phyloP scores from a whole-genome alignment of 306 rosid species.

The Morella rubra region DNA sequence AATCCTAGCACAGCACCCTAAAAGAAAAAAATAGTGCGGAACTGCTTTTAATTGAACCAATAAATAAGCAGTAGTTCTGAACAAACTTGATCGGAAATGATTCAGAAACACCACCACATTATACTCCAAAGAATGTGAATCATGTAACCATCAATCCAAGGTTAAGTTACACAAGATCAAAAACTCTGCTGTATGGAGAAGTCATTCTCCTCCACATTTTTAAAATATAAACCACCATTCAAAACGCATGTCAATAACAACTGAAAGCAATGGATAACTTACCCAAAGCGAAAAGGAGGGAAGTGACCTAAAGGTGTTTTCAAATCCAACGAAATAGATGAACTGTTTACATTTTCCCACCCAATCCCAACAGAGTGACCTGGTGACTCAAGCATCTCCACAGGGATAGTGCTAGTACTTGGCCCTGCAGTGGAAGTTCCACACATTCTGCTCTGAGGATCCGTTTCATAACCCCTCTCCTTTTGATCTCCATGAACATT shows the following conservation, averaged over 20 bases:
- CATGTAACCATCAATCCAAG: neutral
- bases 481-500: conserved; percentile 65
- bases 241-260: conserved; percentile 22
- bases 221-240: conserved; percentile 19
- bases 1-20: conserved; percentile 8
- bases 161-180: conserved; percentile 5
- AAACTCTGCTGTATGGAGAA: conserved; percentile 19
- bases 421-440: conserved; percentile 65
- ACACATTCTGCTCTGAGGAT: conserved; percentile 60
- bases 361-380: conserved; percentile 72
- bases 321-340: conserved; percentile 87
- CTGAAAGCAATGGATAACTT: conserved; percentile 33
- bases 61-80: neutral
- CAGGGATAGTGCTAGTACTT: conserved; percentile 69
- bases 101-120: neutral
- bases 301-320: conserved; percentile 95
- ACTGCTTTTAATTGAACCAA: neutral
- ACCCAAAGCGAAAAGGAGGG: conserved; percentile 99
- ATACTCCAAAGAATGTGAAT: neutral
- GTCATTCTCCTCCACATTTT: conserved; percentile 21
- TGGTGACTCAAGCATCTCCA: conserved; percentile 78
- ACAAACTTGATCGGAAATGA: neutral
- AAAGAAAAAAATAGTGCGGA: neutral
- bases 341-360: conserved; percentile 74
- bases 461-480: conserved; percentile 79